A percentile compares a stretch with the other conserved stretches of the same genome.
Conservation (phyloP, 139 green algal species). For the Chlorella sp. region DNA sequence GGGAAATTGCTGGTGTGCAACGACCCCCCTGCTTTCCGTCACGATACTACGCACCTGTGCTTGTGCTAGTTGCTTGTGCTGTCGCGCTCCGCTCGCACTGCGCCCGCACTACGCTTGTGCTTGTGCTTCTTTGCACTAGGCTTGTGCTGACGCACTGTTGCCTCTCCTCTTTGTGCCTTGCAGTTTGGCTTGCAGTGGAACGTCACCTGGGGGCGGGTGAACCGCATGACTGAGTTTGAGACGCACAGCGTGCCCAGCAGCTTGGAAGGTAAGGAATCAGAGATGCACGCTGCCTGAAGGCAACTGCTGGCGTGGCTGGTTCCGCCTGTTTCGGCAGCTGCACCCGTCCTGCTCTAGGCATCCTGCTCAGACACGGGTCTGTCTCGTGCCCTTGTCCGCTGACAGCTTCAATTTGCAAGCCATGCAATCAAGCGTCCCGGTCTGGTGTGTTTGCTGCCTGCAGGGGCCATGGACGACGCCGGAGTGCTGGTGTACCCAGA, state of each 20-base stretch:
- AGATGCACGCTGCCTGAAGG: not conserved
- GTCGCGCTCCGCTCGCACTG: not conserved
- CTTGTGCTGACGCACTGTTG: not conserved
- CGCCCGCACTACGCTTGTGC: not conserved
- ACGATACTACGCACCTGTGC: too few species aligned
- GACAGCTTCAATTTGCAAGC: not conserved
- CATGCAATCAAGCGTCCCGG: not conserved
- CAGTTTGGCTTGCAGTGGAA: slow-evolving; percentile 54
- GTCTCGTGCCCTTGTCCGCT: too few species aligned
- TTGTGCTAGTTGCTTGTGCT: too few species aligned
- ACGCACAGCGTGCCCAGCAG: not conserved
- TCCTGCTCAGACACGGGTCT: too few species aligned
- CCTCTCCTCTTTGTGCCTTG: not conserved
- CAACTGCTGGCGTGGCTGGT: not conserved
- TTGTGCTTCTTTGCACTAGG: not conserved
- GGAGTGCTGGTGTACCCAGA: not conserved
- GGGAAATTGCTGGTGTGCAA: too few species aligned
- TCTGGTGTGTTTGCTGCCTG: not conserved
- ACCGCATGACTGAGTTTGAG: slow-evolving; percentile 23
- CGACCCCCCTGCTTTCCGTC: too few species aligned
- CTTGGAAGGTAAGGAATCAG: not conserved
- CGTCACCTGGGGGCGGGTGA: slow-evolving; percentile 39
- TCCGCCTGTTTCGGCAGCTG: not conserved
- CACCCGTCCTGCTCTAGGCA: not conserved
- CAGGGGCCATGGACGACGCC: not conserved